Conservation (phyloP, 805 yeast genomes). For the Metschnikowia kunwiensis region DNA sequence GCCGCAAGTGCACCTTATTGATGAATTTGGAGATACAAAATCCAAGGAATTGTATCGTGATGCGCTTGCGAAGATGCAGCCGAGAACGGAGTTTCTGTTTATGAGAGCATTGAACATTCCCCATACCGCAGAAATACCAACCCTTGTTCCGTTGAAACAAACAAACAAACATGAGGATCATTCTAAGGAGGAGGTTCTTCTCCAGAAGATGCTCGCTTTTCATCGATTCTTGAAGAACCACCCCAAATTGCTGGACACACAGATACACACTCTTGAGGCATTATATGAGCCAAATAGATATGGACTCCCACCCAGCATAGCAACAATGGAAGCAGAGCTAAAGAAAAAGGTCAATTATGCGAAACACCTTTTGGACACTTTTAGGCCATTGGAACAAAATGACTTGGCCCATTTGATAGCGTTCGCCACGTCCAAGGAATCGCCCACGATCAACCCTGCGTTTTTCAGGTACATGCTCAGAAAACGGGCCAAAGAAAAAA, state of each 20-base stretch:
- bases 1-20: conserved; percentile 36
- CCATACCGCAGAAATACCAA: not conserved
- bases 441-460: conserved; percentile 18
- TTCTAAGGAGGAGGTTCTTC: conserved; percentile 1
- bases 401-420: conserved; percentile 19
- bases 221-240: conserved; percentile 23
- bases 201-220: conserved; percentile 16
- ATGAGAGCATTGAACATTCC: conserved; percentile 10
- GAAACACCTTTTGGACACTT: conserved; percentile 19
- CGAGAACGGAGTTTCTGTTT: conserved; percentile 10
- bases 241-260: conserved; percentile 23
- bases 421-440: conserved; percentile 12
- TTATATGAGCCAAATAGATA: conserved; percentile 28
- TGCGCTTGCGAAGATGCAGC: conserved; percentile 12
- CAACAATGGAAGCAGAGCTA: conserved; percentile 26
- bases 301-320: conserved; percentile 32
- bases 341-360: conserved; percentile 23
- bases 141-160: conserved; percentile 2
- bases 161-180: not conserved
- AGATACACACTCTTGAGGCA: conserved; percentile 32
- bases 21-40: conserved; percentile 22
- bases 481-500: conserved; percentile 20
- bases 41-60: conserved; percentile 18
- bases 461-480: conserved; percentile 29
- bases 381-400: conserved; percentile 22